phyloP scores from a whole-genome alignment of 306 rosid genomes.

The Vicia faba region DNA sequence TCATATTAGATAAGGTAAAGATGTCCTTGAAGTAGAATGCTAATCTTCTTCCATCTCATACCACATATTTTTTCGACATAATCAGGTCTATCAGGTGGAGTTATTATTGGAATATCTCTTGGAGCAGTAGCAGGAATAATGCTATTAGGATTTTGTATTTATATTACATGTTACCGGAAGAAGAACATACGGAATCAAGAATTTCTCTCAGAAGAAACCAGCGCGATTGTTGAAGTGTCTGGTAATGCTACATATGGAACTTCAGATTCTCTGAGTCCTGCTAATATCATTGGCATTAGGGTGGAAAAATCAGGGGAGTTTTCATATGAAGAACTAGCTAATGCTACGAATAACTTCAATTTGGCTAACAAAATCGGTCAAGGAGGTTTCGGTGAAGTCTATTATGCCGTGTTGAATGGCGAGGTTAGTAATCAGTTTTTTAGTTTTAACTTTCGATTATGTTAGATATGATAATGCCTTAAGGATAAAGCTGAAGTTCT shows the following conservation, averaged over 20 bases:
- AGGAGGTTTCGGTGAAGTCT: constrained; percentile 94
- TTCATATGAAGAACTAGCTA: constrained; percentile 78
- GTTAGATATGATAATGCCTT: neutral
- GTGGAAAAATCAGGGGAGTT: constrained; percentile 72
- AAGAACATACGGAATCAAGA: constrained; percentile 39
- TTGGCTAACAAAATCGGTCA: constrained; percentile 75
- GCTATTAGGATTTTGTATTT: neutral
- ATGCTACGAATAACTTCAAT: constrained; percentile 77
- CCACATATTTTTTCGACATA: neutral
- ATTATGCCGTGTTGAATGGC: constrained; percentile 86
- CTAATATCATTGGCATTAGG: neutral
- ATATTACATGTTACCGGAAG: constrained; percentile 33
- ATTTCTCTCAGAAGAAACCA: constrained; percentile 27
- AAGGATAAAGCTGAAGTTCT: neutral
- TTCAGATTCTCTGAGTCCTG: constrained; percentile 11
- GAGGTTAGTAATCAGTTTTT: constrained; percentile 61
- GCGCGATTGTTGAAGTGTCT: neutral
- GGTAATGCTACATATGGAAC: constrained; percentile 6
- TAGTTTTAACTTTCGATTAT: neutral
- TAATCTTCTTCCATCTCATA: constrained; percentile 7
- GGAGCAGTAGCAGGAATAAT: neutral
- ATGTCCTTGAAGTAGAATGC: neutral
- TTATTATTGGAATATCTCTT: neutral
- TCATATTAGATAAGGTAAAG: constrained; percentile 6
- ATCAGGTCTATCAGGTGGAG: constrained; percentile 20